These are phyloP conservation scores for Naegleria lovaniensis DNA, from an alignment of 208 protist species.

Conservation along the genomic window DNA sequence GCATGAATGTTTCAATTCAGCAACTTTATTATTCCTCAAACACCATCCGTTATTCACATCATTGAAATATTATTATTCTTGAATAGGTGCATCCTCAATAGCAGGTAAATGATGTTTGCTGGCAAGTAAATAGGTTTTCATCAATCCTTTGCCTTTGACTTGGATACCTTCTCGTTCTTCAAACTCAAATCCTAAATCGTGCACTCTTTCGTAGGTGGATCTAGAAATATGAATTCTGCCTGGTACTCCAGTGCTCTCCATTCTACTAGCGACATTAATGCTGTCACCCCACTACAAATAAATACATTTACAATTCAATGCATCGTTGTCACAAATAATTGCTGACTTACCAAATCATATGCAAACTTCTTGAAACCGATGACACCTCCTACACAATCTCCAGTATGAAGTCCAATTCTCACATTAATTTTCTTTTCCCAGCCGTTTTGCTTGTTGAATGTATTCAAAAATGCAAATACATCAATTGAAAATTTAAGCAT, in stretches of 20 bases:
- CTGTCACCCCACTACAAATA: neutral
- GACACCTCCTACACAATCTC: neutral
- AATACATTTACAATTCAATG: too few species aligned
- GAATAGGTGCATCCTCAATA: neutral
- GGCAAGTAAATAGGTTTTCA: neutral
- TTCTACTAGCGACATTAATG: neutral
- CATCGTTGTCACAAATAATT: too few species aligned
- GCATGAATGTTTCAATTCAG: too few species aligned
- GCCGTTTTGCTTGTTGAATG: conserved; percentile 15
- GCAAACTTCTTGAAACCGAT: conserved; percentile 25
- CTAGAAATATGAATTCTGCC: neutral
- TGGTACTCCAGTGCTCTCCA: neutral
- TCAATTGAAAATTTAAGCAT: neutral
- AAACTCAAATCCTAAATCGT: neutral
- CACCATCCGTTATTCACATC: too few species aligned
- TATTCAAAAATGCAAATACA: neutral
- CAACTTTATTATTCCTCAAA: too few species aligned
- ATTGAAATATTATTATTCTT: too few species aligned
- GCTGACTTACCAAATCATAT: conserved; percentile 16
- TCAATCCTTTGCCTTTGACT: conserved; percentile 22
- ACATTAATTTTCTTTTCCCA: conserved; percentile 1
- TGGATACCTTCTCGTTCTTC: neutral
- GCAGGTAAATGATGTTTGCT: neutral
- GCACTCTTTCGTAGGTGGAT: neutral
- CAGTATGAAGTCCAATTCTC: conserved; percentile 17